These are phyloP conservation scores for Murraya koenigii DNA, from an alignment of 345 rosid genomes.

Conservation along the genomic window DNA sequence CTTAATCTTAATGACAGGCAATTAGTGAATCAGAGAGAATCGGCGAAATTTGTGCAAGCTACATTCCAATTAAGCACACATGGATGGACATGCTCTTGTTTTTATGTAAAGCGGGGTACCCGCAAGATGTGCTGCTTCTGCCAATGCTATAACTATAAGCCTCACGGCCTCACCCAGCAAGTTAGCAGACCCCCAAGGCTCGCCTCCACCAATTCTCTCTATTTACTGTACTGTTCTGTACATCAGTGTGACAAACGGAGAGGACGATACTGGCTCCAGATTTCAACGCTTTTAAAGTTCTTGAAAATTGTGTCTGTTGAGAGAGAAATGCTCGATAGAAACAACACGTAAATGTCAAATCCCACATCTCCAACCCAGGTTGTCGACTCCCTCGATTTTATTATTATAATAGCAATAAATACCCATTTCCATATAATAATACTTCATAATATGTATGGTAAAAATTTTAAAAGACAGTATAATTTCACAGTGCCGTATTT, in stretches of 20 bases:
- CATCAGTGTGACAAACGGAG: slow-evolving; percentile 84
- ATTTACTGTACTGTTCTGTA: slow-evolving; percentile 28
- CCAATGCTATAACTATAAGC: slow-evolving; percentile 20
- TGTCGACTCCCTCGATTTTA: slow-evolving; percentile 39
- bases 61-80: neutral
- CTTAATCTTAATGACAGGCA: neutral
- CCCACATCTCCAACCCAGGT: slow-evolving; percentile 55
- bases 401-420: neutral
- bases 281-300: slow-evolving; percentile 62
- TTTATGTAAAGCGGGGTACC: slow-evolving; percentile 29
- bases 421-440: too few species aligned
- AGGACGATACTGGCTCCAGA: slow-evolving; percentile 80
- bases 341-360: slow-evolving; percentile 72
- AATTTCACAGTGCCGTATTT: neutral
- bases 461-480: too few species aligned
- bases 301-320: slow-evolving; percentile 59
- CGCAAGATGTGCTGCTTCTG: slow-evolving; percentile 58
- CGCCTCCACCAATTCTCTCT: slow-evolving; percentile 9
- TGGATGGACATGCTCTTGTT: neutral
- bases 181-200: neutral
- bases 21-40: neutral
- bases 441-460: too few species aligned
- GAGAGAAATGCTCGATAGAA: slow-evolving; percentile 33
- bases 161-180: neutral
- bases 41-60: slow-evolving; percentile 8